Evolutionary conservation across 495 filamentous ascomycete genomes (phyloP).

Genomic region (Xylaria curta): DNA sequence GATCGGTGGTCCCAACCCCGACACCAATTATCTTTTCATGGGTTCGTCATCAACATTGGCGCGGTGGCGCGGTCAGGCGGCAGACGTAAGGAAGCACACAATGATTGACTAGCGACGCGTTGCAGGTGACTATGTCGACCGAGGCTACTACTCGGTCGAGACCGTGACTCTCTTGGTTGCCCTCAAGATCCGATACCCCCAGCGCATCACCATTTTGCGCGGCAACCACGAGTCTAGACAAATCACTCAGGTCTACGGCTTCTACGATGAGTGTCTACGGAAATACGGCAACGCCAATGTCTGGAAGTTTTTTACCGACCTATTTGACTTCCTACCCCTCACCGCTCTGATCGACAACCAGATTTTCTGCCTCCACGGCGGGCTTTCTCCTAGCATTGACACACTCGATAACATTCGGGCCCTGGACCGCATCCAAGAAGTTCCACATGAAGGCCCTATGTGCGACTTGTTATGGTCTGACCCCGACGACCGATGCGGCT

Average conservation of each 20-base stretch:
- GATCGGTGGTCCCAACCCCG: constrained; percentile 88
- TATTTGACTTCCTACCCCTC: constrained; percentile 98
- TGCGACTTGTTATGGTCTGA: constrained; percentile 98
- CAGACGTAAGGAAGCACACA: background rate
- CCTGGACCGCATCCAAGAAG: constrained; percentile 96
- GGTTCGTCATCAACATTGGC: constrained; percentile 56
- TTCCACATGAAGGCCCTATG: constrained; percentile 98
- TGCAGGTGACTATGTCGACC: constrained; percentile 92
- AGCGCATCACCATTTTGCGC: constrained; percentile 95
- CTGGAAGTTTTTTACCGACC: constrained; percentile 99
- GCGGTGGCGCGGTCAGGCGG: background rate
- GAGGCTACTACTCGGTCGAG: constrained; percentile 96
- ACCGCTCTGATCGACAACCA: constrained; percentile 99
- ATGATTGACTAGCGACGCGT: constrained; percentile 15
- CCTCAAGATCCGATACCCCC: constrained; percentile 94
- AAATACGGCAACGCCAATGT: constrained; percentile 99
- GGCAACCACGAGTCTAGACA: constrained; percentile 98
- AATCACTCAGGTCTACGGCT: constrained; percentile 97
- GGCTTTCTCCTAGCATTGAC: constrained; percentile 94
- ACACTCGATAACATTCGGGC: constrained; percentile 97
- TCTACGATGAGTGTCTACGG: constrained; percentile 96
- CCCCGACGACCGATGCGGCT: constrained; percentile 97
- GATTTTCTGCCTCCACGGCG: constrained; percentile 99
- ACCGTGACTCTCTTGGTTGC: constrained; percentile 93
- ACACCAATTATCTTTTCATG: constrained; percentile 97